phyloP scores from a whole-genome alignment of 805 yeast genomes.

The Starmera quercuum region DNA sequence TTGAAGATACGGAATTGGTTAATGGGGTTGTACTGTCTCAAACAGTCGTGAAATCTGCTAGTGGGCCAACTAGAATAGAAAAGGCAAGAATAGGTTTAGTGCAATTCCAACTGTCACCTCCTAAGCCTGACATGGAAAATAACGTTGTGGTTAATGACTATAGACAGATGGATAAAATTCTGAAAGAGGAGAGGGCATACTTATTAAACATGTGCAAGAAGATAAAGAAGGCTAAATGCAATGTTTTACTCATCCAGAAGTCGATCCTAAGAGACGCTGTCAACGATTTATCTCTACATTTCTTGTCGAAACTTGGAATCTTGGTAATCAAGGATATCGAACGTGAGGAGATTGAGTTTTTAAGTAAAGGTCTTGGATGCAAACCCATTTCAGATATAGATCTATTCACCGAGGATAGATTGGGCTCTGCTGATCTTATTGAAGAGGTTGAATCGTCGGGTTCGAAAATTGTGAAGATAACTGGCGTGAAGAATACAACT shows the following conservation, averaged over 20 bases:
- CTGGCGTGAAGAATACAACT: slow-evolving; percentile 72
- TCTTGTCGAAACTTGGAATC: slow-evolving; percentile 85
- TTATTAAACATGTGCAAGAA: slow-evolving; percentile 90
- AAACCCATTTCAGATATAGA: slow-evolving; percentile 96
- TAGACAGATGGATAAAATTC: slow-evolving; percentile 97
- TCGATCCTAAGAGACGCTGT: slow-evolving; percentile 83
- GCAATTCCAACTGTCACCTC: slow-evolving; percentile 88
- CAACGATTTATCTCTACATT: slow-evolving; percentile 89
- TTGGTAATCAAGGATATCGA: slow-evolving; percentile 95
- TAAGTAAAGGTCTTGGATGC: slow-evolving; percentile 77
- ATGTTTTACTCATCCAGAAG: slow-evolving; percentile 82
- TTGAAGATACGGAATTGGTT: slow-evolving; percentile 89
- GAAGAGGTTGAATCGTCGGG: slow-evolving; percentile 53
- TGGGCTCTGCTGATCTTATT: slow-evolving; percentile 85
- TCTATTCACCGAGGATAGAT: slow-evolving; percentile 83
- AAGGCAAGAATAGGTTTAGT: slow-evolving; percentile 85
- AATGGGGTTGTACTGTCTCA: slow-evolving; percentile 94
- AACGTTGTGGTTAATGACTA: slow-evolving; percentile 96
- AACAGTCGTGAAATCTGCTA: slow-evolving; percentile 80
- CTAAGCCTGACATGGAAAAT: slow-evolving; percentile 94
- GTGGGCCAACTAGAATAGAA: slow-evolving; percentile 92
- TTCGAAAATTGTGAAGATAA: slow-evolving; percentile 74
- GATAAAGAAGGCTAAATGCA: slow-evolving; percentile 94
- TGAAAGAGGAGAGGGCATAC: slow-evolving; percentile 96
- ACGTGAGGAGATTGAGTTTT: slow-evolving; percentile 94